Evolutionary conservation across 139 green algal species (phyloP).

Genomic region (Protoeuglena noctilucae): DNA sequence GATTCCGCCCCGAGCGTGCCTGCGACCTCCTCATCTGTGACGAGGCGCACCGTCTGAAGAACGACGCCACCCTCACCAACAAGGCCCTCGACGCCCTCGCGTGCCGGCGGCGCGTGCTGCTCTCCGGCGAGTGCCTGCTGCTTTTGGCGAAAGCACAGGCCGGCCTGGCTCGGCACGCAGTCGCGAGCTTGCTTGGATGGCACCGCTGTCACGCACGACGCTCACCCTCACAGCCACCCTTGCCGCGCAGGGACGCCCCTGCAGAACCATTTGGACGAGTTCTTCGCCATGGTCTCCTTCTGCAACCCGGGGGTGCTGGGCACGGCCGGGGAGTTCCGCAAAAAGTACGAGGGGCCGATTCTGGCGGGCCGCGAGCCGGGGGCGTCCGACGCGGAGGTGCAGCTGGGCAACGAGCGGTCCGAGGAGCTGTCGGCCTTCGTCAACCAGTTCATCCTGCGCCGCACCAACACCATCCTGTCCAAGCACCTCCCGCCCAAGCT

Average conservation of each 20-base stretch:
- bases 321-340: conserved; percentile 45
- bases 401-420: conserved; percentile 39
- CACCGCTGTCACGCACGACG: no score
- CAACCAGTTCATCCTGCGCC: conserved; percentile 92
- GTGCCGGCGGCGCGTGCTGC: conserved; percentile 79
- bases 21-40: conserved; percentile 97
- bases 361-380: conserved; percentile 69
- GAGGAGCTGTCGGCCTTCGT: conserved; percentile 71
- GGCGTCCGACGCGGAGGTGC: conserved; percentile 41
- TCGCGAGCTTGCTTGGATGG: no score
- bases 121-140: no score
- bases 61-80: conserved; percentile 83
- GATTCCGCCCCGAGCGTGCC: conserved; percentile 32
- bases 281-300: conserved; percentile 94
- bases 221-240: no score
- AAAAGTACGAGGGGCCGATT: conserved; percentile 27
- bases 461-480: conserved; percentile 87
- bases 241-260: conserved; percentile 68
- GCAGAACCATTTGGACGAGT: conserved; percentile 96
- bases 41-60: conserved; percentile 96
- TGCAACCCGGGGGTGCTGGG: conserved; percentile 88
- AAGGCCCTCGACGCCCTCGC: conserved; percentile 57
- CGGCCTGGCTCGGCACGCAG: no score
- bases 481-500: conserved; percentile 95
- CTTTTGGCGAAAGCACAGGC: no score